Evolutionary conservation across 176 grass and related monocot genomes (phyloP), one percentile per base, ranked within the genome.

Genomic region (Aegilops bicornis): DNA sequence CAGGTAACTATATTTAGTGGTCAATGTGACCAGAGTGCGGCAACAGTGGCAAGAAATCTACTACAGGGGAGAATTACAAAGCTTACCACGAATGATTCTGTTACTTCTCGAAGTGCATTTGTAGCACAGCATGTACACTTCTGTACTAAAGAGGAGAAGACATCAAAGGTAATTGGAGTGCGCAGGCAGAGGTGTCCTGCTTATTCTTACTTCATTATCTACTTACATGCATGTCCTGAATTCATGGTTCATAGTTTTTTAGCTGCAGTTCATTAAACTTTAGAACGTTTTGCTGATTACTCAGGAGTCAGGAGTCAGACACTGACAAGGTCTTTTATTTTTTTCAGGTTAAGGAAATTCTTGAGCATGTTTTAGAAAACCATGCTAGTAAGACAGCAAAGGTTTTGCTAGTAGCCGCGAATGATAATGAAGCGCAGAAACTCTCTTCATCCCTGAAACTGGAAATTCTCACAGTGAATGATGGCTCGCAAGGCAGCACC

Each of bases 341-440:
- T 73, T 91, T 97, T 64, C 85, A 97, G 95, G 82, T 91, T 62
- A 92, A 91, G 79, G 88, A 93, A 90, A 91, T 93, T 69, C 69
- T 97, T 74, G 63, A 87, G 60, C 25, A 90, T 58, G 84, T 79
- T 62, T 24, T 93, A 63, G 54, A 22, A 79, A 78, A 72, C 4
- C 65, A 87, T 70, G 64, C 43, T 63, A 76, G 69, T 43, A 81
- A 88, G 58, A 67, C 78, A n/a, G 84, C 70, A 81, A 95, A 90
- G 79, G 83, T 95, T 72, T 90, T 97, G 82, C 64, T 97, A 42
- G 83, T 97, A 85, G 73, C 71, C 4, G 84, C 45, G 64, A 88
- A 30, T 1, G 58, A 88, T 89, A 47, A 65, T 10, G 84, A 89
- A 77, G 77, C 64, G 19, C 58, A 83, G 29, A 68, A 66, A 6